Evolutionary conservation across 2,329 filamentous ascomycete species (phyloP), one percentile per base, ranked within the genome.

Genomic region (Zymoseptoria crescenta): DNA sequence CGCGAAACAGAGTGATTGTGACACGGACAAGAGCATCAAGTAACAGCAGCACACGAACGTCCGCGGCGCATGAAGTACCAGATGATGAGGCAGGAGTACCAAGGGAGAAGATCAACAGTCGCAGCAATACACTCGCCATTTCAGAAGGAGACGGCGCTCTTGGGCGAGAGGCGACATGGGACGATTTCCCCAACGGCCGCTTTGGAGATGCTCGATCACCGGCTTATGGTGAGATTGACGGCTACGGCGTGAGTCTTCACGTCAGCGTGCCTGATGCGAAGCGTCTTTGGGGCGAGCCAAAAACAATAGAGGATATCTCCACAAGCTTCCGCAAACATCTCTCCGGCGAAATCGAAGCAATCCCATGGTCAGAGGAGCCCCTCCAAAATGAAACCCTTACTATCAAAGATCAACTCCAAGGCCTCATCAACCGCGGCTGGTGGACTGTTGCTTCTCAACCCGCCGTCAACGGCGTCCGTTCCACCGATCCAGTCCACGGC

Each of bases 401-500:
- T 1, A 99, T 99, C 73, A 86, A 86, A 61, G 76, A 84, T 1
- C 83, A 91, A 63, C 83, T 99, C 0, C 76, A 94, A 28, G 78
- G 79, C 49, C 80, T 99, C 60, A 96, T 96, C 74, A 84, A 86
- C 66, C 81, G 83, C 60, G 91, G 92, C 58, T 96, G 92, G 89
- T 96, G 92, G 92, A 96, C 92, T 2, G 87, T 99, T 3, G 94
- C 94, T 3, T 96, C 90, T 3, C 94, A 99, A 72, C 94, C 94
- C 3, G 90, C 93, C 16, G 91, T 96, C 59, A 96, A 96, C 71
- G 91, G 92, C 49, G 76, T 92, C 20, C 83, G 82, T 41, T 95
- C 89, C 28, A 84, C 82, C 53, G 85, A 99, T 72, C 76, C 82
- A 3, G 83, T 89, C 20, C 96, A 96, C 68, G 94, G 94, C 63